phyloP scores from a whole-genome alignment of 805 yeast genomes.

The Ogataea angusta region DNA sequence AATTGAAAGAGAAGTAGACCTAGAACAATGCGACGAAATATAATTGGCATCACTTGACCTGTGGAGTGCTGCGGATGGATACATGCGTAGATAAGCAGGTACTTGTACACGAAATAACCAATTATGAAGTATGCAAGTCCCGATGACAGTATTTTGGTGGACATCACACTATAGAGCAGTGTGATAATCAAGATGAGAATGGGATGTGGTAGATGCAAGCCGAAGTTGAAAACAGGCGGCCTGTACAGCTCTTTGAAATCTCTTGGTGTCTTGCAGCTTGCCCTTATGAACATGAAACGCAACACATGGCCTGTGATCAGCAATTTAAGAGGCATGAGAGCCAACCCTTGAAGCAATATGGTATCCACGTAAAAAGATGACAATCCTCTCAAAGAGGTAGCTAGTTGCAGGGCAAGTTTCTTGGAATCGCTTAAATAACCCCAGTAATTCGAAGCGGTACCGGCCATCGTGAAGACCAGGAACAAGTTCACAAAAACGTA shows the following conservation, averaged over 20 bases:
- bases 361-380: constrained; percentile 90
- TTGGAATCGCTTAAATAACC: constrained; percentile 84
- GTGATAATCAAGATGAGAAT: constrained; percentile 80
- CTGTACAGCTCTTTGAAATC: constrained; percentile 71
- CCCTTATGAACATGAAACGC: constrained; percentile 65
- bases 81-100: constrained; percentile 84
- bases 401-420: constrained; percentile 80
- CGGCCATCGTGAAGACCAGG: constrained; percentile 89
- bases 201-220: constrained; percentile 89
- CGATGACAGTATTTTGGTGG: constrained; percentile 80
- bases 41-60: constrained; percentile 93
- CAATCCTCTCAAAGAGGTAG: constrained; percentile 73
- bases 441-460: constrained; percentile 82
- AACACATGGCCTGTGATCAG: constrained; percentile 75
- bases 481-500: constrained; percentile 92
- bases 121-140: constrained; percentile 80
- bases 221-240: constrained; percentile 92
- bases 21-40: constrained; percentile 74
- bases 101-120: constrained; percentile 88
- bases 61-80: constrained; percentile 97
- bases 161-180: constrained; percentile 81
- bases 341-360: constrained; percentile 76
- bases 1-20: constrained; percentile 84
- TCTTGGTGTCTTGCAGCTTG: constrained; percentile 74
- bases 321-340: constrained; percentile 87